Evolutionary conservation across 2,329 filamentous ascomycete genomes (phyloP), one percentile per base, ranked within the genome.

Genomic region (Plenodomus tracheiphilus): DNA sequence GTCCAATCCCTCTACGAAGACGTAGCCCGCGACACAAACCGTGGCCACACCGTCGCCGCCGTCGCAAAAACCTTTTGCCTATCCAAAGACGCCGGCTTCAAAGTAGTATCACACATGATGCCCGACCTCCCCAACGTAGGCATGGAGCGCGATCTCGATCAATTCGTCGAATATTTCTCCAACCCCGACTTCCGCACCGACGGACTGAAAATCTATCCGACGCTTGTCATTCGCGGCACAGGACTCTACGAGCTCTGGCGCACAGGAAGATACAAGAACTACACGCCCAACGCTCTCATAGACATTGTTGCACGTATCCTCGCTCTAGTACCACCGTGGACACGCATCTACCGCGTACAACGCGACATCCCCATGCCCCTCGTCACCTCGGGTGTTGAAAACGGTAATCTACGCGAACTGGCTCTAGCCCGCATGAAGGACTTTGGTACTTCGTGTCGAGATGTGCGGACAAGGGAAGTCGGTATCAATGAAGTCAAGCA

Each of bases 41-140:
- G 94, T 67, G 94, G 94, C 0, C 94, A 99, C 73, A 99, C 94
- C 0, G 94, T 99, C 19, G 91, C 91, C 6, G 85, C 95, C 1
- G 94, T 99, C 0, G 93, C 91, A 22, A 92, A 99, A 74, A 99
- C 94, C 0, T 99, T 99, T 71, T 95, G 89, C 60, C 80, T 97
- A n/a, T 86, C 94, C 56, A 99, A 99, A 74, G 95, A 99, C 72
- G 91, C 95, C 5, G 94, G 94, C 1, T 99, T 96, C 82, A 99
- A 99, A 74, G 94, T 99, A 1, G 94, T 99, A 54, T 96, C 90
- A 59, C 94, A 99, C 75, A 99, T 99, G 94, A 99, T 99, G 94
- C 94, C 94, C 1, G 94, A 99, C 70, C 76, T 99, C 40, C 94
- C 94, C 3, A 99, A 99, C 64, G 94, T 99, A 2, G 94, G 94